phyloP scores from a whole-genome alignment of 192 early-diverging fungal species.

The Rhizoclosmatium globosum region DNA sequence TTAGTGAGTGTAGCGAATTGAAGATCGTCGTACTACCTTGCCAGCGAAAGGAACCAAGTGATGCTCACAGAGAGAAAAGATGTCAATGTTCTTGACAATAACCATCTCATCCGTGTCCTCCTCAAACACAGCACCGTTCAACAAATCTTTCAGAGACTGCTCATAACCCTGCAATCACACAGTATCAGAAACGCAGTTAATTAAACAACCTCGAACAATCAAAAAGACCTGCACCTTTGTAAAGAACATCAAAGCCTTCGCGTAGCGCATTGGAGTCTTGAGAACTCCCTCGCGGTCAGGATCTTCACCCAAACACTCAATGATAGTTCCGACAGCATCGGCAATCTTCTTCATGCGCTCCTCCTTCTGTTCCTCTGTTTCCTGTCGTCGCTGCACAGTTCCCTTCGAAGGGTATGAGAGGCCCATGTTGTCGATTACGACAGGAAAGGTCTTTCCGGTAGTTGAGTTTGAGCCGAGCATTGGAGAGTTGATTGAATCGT shows the following conservation, averaged over 20 bases:
- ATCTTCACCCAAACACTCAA: constrained; percentile 96
- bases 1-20: background rate
- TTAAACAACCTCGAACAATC: background rate
- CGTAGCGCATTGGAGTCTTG: constrained; percentile 96
- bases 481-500: background rate
- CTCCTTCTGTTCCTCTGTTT: constrained; percentile 76
- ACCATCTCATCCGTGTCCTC: constrained; percentile 99
- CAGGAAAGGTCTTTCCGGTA: background rate
- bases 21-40: constrained; percentile 66
- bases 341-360: constrained; percentile 81
- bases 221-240: constrained; percentile 63
- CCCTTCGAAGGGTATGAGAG: constrained; percentile 70
- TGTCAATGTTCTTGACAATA: constrained; percentile 95
- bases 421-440: constrained; percentile 44
- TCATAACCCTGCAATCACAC: constrained; percentile 81
- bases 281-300: constrained; percentile 90
- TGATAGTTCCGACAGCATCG: constrained; percentile 83
- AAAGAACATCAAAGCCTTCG: constrained; percentile 97
- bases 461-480: background rate
- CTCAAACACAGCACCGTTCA: constrained; percentile 97
- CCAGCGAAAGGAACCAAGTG: constrained; percentile 98
- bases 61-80: constrained; percentile 98
- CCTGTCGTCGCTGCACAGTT: constrained; percentile 79
- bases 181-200: background rate
- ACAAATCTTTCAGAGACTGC: constrained; percentile 82